Evolutionary conservation across 805 yeast genomes (phyloP).

Genomic region (Candida vaughaniae): DNA sequence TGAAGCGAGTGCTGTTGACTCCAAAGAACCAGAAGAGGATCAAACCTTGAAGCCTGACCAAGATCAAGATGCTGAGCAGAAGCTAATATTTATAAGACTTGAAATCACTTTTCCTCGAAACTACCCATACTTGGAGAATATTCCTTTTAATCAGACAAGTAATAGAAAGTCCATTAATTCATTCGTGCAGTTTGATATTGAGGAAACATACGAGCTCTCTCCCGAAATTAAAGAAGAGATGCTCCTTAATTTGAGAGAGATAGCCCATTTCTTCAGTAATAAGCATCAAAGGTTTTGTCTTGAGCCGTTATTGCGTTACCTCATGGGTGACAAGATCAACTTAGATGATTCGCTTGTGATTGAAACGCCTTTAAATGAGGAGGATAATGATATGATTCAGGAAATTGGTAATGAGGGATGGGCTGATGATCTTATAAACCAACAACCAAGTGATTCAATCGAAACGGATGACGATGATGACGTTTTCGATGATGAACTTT

Average conservation of each 20-base stretch:
- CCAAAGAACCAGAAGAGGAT: slow-evolving; percentile 1
- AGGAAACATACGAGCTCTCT: slow-evolving; percentile 72
- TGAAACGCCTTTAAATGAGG: slow-evolving; percentile 21
- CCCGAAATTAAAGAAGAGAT: slow-evolving; percentile 51
- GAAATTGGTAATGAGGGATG: slow-evolving; percentile 43
- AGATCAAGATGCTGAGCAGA: slow-evolving; percentile 27
- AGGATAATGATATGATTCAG: slow-evolving; percentile 19
- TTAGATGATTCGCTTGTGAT: slow-evolving; percentile 33
- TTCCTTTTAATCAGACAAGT: slow-evolving; percentile 10
- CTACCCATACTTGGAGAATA: slow-evolving; percentile 67
- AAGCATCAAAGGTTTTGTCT: slow-evolving; percentile 63
- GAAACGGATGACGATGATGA: slow-evolving; percentile 22
- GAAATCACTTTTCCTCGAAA: slow-evolving; percentile 66
- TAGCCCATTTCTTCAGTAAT: slow-evolving; percentile 55
- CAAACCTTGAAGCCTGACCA: not conserved
- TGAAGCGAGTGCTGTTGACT: not conserved
- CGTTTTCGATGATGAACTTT: slow-evolving; percentile 30
- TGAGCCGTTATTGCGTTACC: slow-evolving; percentile 72
- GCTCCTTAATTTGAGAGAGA: slow-evolving; percentile 48
- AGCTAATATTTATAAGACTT: slow-evolving; percentile 63
- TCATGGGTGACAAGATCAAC: slow-evolving; percentile 76
- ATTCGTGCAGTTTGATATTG: slow-evolving; percentile 54
- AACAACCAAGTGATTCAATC: slow-evolving; percentile 30
- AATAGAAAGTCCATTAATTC: slow-evolving; percentile 21
- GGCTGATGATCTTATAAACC: slow-evolving; percentile 42